A percentile compares a stretch with the other conserved stretches of the same genome.
These are phyloP conservation scores for Oropetium thomaeum DNA, from an alignment of 176 grass and related monocot species.

Conservation along the genomic window DNA sequence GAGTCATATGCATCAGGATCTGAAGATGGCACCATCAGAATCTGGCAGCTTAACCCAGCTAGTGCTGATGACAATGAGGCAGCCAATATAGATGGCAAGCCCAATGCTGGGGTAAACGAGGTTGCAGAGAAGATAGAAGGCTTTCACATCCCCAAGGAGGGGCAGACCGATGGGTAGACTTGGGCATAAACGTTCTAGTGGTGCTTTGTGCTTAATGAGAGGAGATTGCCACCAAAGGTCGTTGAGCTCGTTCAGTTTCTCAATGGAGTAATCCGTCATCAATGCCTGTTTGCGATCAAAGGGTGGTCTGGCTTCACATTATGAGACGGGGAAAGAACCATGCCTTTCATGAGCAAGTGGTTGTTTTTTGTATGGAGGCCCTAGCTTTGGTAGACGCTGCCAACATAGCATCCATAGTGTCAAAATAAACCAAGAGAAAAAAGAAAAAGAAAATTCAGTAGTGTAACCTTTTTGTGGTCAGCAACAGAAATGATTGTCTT, in stretches of 20 bases:
- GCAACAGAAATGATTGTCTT: not conserved
- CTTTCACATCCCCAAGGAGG: slow-evolving; percentile 66
- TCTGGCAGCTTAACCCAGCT: slow-evolving; percentile 69
- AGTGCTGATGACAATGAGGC: slow-evolving; percentile 56
- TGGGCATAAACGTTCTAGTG: not conserved
- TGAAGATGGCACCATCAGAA: slow-evolving; percentile 91
- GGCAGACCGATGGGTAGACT: slow-evolving; percentile 49
- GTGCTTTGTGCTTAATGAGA: slow-evolving; percentile 22
- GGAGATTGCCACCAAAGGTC: slow-evolving; percentile 13
- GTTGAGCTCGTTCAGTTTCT: not conserved
- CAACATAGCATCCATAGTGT: slow-evolving; percentile 18
- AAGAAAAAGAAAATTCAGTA: slow-evolving; percentile 8
- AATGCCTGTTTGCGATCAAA: slow-evolving; percentile 1
- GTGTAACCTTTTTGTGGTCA: not conserved
- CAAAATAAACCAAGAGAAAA: slow-evolving; percentile 37
- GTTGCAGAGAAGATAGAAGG: slow-evolving; percentile 79
- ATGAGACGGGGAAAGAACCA: not conserved
- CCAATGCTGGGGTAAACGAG: slow-evolving; percentile 55
- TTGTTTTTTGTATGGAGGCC: slow-evolving; percentile 36
- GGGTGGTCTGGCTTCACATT: slow-evolving; percentile 6
- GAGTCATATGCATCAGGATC: slow-evolving; percentile 97
- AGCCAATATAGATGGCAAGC: slow-evolving; percentile 45
- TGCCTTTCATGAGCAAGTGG: not conserved
- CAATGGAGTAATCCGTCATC: not conserved
- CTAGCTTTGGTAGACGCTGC: slow-evolving; percentile 6